Conservation (phyloP, 23 red algal species). For the Cyanidium caldarium region DNA sequence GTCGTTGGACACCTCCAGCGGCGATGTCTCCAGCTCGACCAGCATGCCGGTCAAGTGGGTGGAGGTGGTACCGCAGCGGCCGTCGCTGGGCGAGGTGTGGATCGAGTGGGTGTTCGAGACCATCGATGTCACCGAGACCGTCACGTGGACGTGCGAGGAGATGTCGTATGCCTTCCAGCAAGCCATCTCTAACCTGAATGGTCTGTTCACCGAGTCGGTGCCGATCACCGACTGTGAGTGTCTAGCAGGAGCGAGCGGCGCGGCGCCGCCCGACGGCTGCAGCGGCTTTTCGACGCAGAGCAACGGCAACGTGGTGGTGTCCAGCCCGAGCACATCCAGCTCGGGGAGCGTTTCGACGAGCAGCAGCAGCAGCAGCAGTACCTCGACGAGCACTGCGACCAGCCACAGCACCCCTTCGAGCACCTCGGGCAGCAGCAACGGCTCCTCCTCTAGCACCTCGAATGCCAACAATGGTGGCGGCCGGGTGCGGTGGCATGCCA, state of each 20-base stretch:
- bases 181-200: neutral
- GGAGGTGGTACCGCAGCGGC: neutral
- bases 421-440: neutral
- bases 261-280: neutral
- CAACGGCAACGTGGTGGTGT: neutral
- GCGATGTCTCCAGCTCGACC: neutral
- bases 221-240: neutral
- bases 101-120: constrained; percentile 1
- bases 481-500: neutral
- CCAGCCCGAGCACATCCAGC: neutral
- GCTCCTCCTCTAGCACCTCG: too few species aligned
- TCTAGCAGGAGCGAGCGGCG: neutral
- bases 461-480: too few species aligned
- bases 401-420: neutral
- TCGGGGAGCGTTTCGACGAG: neutral
- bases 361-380: neutral
- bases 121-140: neutral
- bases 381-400: neutral
- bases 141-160: neutral
- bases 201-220: neutral
- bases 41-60: neutral
- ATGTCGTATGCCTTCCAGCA: neutral
- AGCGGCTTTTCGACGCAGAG: neutral
- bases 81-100: neutral
- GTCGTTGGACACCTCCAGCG: neutral